Evolutionary conservation across 2,329 filamentous ascomycete genomes (phyloP), one percentile per base, ranked within the genome.

Genomic region (Neofusicoccum ribis): DNA sequence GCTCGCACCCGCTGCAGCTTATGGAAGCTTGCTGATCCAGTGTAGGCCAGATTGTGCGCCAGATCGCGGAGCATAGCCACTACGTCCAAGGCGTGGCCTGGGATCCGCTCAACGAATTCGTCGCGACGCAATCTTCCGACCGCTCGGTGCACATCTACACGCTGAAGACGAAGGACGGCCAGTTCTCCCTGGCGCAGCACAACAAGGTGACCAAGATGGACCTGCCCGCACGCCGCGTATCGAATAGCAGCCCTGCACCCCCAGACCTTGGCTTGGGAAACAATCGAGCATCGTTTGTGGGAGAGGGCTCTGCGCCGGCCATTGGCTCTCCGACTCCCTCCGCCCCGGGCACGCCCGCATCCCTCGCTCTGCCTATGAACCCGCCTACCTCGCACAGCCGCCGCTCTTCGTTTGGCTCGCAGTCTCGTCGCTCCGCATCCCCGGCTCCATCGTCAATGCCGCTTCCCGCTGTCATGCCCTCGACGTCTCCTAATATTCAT

Each of bases 11-110:
- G 14, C n/a, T 34, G 37, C 37, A 17, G 59, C 36, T 41, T 11
- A 98, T 93, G 95, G 99, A 99, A 99, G 77, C 90, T 98, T 75
- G 93, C 94, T 66, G 87, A 94, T 67, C 98, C 98, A 93, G 82
- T 69, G 85, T 14, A 50, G 14, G 51, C 17, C 37, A 63, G 77
- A 84, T 93, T 69, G 90, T 97, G 66, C 90, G 94, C 67, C 94
- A 97, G 77, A 97, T 98, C 69, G 94, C 94, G 61, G 94, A 98
- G 77, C 94, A 98, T 79, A 96, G 92, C 73, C 95, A 99, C 78
- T 99, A 97, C 77, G 95, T 99, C 17, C 95, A 99, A 80, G 95
- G 95, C 54, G 96, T 99, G 7, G 91, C 95, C 4, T 99, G 95
- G 96, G 96, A 99, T 80, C 96, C 95, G 27, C 81, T 97, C 64